Base-by-base conservation (phyloP, 768 basidiomycete species). In the Ramaria sp. region DNA sequence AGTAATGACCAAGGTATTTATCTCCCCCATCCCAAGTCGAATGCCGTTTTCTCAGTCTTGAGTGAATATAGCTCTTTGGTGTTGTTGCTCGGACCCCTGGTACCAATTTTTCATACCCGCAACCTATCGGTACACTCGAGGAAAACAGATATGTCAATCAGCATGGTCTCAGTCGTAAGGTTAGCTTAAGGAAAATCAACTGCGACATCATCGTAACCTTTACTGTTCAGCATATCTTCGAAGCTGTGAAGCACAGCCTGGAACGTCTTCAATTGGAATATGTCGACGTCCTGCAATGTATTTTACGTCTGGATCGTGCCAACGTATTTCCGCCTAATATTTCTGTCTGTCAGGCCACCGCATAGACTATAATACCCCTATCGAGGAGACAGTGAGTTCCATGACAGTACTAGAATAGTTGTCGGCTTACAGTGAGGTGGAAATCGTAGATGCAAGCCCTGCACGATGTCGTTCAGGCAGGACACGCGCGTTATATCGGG, bases 1-100 rank as follows among this genome's bases (percentile, higher is more conserved):
- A 17, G 78, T 91, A 15, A 76, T 90, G 73, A 88, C 88, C 55
- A 90, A 91, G 71, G 80, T 80, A n/a, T n/a, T 41, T 20, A 56
- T 50, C 68, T 80, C 65, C 79, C 78, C 33, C 33, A 5, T n/a
- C n/a, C n/a, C n/a, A n/a, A n/a, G n/a, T n/a, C n/a, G n/a, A n/a
- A n/a, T n/a, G n/a, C n/a, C n/a, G n/a, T n/a, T n/a, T n/a, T n/a
- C n/a, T n/a, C n/a, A n/a, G n/a, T n/a, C n/a, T n/a, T n/a, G n/a
- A n/a, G n/a, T n/a, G n/a, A n/a, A n/a, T 22, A 10, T 48, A 62
- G 61, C 70, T 73, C 30, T 41, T 58, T 19, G 15, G 17, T n/a
- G 20, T 57, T 19, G 63, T 67, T 30, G 64, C 60, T 15, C 63
- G 60, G 38, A 56, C 65, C 54, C 63, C 64, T 31, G 53, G 30